Conservation (phyloP, 805 yeast genomes). For the Vanderwaltozyma tropicalis region DNA sequence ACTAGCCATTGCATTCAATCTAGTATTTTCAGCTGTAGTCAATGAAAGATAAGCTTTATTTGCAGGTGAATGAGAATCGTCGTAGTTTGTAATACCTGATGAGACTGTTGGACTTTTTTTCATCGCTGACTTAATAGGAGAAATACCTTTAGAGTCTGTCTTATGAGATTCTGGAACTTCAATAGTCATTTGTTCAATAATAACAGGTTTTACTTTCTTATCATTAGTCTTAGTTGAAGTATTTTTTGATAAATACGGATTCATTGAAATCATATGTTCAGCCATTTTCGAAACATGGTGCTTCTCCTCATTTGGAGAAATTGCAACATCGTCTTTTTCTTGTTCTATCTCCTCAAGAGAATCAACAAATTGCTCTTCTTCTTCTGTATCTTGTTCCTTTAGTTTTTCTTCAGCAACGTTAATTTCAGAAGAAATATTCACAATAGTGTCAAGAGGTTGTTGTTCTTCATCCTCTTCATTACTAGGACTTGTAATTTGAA, state of each 20-base stretch:
- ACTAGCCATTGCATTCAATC: constrained; percentile 44
- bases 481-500: neutral
- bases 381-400: no score
- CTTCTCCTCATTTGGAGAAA: no score
- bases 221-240: neutral
- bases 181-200: neutral
- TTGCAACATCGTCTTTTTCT: no score
- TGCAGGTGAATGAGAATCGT: constrained; percentile 26
- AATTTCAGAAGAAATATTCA: neutral
- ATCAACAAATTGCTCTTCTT: neutral
- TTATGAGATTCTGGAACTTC: neutral
- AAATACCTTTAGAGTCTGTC: constrained; percentile 7
- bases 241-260: constrained; percentile 14
- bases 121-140: constrained; percentile 39
- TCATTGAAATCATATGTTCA: constrained; percentile 36
- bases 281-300: constrained; percentile 30
- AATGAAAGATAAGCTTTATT: constrained; percentile 55
- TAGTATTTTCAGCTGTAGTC: constrained; percentile 71
- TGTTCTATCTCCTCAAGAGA: no score
- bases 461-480: neutral
- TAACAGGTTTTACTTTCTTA: neutral
- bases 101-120: constrained; percentile 22
- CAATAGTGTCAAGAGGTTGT: no score
- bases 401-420: neutral
- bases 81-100: neutral